phyloP scores from a whole-genome alignment of 2,329 filamentous ascomycete species.

The Monosporascus sp. region DNA sequence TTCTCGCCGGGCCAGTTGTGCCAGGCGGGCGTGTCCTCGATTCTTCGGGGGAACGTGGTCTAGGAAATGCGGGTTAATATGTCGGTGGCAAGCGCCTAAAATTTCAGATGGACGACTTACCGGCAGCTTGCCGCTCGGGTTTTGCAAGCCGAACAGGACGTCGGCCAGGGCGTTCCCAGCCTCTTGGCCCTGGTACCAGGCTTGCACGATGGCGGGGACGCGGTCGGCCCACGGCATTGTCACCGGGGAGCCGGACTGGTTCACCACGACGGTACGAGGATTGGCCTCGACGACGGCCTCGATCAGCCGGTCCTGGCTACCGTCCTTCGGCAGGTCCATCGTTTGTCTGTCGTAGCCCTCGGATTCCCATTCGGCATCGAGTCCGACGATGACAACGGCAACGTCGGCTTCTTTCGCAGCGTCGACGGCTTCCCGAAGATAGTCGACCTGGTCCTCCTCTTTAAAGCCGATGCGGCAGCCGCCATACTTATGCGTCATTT shows the following conservation, averaged over 20 bases:
- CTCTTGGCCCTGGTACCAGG: constrained; percentile 68
- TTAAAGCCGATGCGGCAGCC: constrained; percentile 69
- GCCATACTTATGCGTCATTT: constrained; percentile 60
- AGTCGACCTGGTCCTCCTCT: constrained; percentile 56
- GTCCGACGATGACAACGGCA: constrained; percentile 62
- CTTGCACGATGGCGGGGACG: constrained; percentile 63
- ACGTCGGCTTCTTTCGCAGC: constrained; percentile 59
- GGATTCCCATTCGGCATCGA: constrained; percentile 71
- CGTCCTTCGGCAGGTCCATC: constrained; percentile 54
- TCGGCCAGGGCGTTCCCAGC: constrained; percentile 64
- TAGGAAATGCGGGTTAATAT: constrained; percentile 18
- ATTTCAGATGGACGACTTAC: constrained; percentile 27
- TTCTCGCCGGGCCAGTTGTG: constrained; percentile 72
- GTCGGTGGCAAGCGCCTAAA: neutral
- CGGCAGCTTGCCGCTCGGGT: constrained; percentile 64
- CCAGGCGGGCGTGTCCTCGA: constrained; percentile 64
- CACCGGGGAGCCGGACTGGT: constrained; percentile 64
- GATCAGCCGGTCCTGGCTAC: constrained; percentile 58
- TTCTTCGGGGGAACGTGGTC: constrained; percentile 59
- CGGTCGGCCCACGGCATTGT: constrained; percentile 64
- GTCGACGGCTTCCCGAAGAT: constrained; percentile 60
- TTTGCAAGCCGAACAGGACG: constrained; percentile 58
- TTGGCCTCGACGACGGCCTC: constrained; percentile 59
- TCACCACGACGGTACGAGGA: constrained; percentile 61
- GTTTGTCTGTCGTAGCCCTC: constrained; percentile 64